Evolutionary conservation across 805 yeast species (phyloP).

Genomic region (Torulaspora delbrueckii): DNA sequence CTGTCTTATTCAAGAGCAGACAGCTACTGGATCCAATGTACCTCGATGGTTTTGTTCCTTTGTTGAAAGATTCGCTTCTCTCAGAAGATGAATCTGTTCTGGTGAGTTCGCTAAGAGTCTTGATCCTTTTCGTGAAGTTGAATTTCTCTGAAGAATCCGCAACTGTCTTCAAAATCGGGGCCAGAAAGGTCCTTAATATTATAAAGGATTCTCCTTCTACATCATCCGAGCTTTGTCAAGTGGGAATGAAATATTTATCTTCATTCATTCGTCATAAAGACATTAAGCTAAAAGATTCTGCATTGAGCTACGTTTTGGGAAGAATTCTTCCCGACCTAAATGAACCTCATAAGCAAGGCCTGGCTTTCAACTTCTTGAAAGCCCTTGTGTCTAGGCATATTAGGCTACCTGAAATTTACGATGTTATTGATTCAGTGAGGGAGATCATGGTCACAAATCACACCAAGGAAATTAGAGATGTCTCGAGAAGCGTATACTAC

Average conservation of each 20-base stretch:
- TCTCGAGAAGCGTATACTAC: constrained; percentile 75
- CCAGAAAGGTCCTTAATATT: constrained; percentile 55
- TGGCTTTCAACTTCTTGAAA: constrained; percentile 78
- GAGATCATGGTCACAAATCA: constrained; percentile 88
- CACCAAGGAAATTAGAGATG: constrained; percentile 72
- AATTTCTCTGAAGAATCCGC: constrained; percentile 51
- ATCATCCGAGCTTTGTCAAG: constrained; percentile 72
- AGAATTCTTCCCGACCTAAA: constrained; percentile 80
- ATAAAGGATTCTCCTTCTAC: constrained; percentile 76
- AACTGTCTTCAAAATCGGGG: constrained; percentile 50
- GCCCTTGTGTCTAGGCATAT: constrained; percentile 71
- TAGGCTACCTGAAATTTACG: constrained; percentile 84
- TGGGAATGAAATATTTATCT: constrained; percentile 68
- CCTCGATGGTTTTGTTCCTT: constrained; percentile 69
- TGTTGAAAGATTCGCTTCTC: constrained; percentile 53
- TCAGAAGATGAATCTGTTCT: constrained; percentile 77
- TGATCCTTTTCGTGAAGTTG: constrained; percentile 55
- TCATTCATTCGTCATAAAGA: constrained; percentile 67
- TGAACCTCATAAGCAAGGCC: constrained; percentile 83
- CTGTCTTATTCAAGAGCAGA: constrained; percentile 61
- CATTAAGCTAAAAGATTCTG: constrained; percentile 59
- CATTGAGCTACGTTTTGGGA: constrained; percentile 66
- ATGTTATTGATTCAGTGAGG: constrained; percentile 74
- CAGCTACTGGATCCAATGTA: constrained; percentile 54
- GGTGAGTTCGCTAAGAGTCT: constrained; percentile 57